Base-by-base conservation (phyloP, 441 rosid genomes). In the California macrophylla region DNA sequence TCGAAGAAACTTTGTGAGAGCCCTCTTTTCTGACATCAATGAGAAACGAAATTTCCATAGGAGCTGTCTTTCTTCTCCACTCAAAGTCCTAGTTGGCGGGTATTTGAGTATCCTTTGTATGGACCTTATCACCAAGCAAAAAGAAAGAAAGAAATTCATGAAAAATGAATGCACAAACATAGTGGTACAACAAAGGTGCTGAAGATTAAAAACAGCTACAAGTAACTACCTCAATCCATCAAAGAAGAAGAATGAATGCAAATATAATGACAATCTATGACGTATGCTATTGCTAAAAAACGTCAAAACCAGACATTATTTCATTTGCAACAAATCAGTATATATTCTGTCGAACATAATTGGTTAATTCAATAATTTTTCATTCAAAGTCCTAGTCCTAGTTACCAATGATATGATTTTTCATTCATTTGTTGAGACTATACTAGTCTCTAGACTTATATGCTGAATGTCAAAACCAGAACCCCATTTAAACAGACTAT, bases 11-110 rank as follows among this genome's bases (percentile, higher is more conserved):
- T 94, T 94, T 71, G 99, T 90, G 66, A 94, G 96, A 72, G 98
- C 96, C 83, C 88, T 86, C 87, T 94, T 94, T 79, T 92, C 99
- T 52, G 89, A 81, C 99, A 92, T 92, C 74, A 89, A 77, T 45
- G 96, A 94, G 84, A 92, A 94, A 52, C 99, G 92, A 63, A 94
- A 92, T 84, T 92, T 92, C 99, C 98, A 94, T 13, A 92, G 87
- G 71, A 94, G 91, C 78, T 94, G 99, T 79, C 93, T 92, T 83
- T 94, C 98, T 79, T 92, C 99, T 83, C 99, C 98, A 81, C 82
- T 90, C 80, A 94, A 76, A 66, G 87, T 74, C 80, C 96, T 85
- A 71, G 99, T 94, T 10, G 99, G 99, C 62, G 98, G 99, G 70
- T 85, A 94, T 80, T 89, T 94, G 62, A 92, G 81, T 81, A 94